Percentiles rank a stretch among this genome's conserved stretches.
phyloP scores from a whole-genome alignment of 768 basidiomycete species.

The Boletus tomentosulus region DNA sequence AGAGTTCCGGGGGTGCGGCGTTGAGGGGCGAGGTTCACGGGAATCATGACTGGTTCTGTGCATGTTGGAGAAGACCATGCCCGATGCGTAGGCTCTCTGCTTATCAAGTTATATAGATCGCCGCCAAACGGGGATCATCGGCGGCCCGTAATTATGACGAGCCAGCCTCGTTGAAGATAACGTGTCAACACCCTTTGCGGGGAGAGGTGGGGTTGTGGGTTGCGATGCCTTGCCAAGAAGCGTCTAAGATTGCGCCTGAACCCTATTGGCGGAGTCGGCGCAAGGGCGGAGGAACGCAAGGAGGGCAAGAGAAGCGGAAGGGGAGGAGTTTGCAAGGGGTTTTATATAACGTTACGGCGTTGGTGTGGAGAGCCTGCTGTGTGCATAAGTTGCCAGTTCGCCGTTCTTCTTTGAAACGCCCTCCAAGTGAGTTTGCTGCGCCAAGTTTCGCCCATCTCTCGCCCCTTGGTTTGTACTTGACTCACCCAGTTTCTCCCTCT shows the following conservation, averaged over 20 bases:
- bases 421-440: background rate
- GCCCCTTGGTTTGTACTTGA: background rate
- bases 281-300: constrained; percentile 4
- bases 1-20: too few species aligned
- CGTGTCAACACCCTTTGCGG: background rate
- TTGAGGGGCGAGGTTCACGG: background rate
- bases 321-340: background rate
- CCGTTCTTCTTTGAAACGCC: background rate
- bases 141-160: background rate
- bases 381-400: background rate
- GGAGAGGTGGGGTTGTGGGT: background rate
- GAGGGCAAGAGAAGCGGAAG: constrained; percentile 7
- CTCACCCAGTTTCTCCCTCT: background rate
- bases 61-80: background rate
- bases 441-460: background rate
- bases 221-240: constrained; percentile 12
- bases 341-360: constrained; percentile 19
- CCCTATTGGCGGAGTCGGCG: constrained; percentile 20
- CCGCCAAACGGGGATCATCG: background rate
- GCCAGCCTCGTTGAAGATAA: background rate
- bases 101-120: background rate
- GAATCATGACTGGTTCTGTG: background rate
- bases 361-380: constrained; percentile 1
- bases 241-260: constrained; percentile 11
- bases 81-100: background rate